phyloP scores from a whole-genome alignment of 2,329 filamentous ascomycete species.

The Ceratocystis lukuohia region DNA sequence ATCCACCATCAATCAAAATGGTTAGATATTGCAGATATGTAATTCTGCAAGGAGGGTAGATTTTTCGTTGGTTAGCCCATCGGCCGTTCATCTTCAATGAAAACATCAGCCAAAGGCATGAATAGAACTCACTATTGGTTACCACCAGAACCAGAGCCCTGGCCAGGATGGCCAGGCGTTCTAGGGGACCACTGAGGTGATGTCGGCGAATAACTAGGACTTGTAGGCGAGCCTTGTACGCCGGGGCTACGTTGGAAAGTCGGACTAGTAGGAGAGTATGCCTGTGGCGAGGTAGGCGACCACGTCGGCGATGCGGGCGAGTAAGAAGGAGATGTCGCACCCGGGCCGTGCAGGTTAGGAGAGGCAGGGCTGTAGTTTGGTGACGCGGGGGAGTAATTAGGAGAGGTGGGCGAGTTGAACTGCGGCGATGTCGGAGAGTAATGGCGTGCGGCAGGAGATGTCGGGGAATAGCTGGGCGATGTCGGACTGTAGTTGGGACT shows the following conservation, averaged over 20 bases:
- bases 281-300: constrained; percentile 58
- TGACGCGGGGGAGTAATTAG: constrained; percentile 56
- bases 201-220: constrained; percentile 59
- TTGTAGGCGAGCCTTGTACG: constrained; percentile 47
- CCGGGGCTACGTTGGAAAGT: constrained; percentile 43
- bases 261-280: constrained; percentile 51
- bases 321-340: constrained; percentile 45
- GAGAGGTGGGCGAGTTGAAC: constrained; percentile 64
- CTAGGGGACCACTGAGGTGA: constrained; percentile 37
- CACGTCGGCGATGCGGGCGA: constrained; percentile 62
- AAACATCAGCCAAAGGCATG: not conserved
- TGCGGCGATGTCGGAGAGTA: constrained; percentile 61
- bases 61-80: constrained; percentile 9
- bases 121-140: constrained; percentile 28
- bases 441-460: constrained; percentile 44
- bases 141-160: constrained; percentile 26
- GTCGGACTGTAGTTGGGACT: constrained; percentile 53
- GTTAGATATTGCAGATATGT: constrained; percentile 4
- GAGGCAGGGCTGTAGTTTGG: constrained; percentile 61
- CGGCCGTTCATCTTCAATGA: not conserved
- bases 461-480: constrained; percentile 51
- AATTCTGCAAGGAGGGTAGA: constrained; percentile 33
- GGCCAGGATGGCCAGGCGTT: constrained; percentile 30
- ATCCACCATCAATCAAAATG: not conserved
- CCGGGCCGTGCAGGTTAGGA: constrained; percentile 36